Evolutionary conservation across 1,139 yeast genomes (phyloP).

Genomic region (Diutina catenulata): DNA sequence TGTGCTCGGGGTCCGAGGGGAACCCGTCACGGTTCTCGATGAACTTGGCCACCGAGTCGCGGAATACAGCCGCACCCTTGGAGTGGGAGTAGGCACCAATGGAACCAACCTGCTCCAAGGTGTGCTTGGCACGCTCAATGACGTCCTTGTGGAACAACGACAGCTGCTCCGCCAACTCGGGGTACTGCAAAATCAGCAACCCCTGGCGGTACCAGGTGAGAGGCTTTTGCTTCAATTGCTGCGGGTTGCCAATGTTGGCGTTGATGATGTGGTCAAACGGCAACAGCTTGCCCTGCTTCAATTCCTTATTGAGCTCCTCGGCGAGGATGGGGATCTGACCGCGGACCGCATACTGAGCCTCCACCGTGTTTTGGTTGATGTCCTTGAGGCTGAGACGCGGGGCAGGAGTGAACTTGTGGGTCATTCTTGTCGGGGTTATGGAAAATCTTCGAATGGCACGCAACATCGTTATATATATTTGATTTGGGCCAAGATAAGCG

Average conservation of each 20-base stretch:
- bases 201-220: constrained; percentile 93
- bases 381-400: constrained; percentile 25
- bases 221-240: constrained; percentile 88
- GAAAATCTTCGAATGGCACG: not conserved
- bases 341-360: constrained; percentile 91
- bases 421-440: no score
- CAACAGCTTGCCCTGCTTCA: constrained; percentile 37
- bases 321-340: constrained; percentile 92
- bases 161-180: constrained; percentile 38
- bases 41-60: constrained; percentile 73
- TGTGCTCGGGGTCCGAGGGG: constrained; percentile 51
- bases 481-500: not conserved
- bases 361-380: constrained; percentile 61
- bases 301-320: constrained; percentile 54
- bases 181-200: constrained; percentile 74
- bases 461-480: not conserved
- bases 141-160: constrained; percentile 58
- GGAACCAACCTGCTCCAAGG: constrained; percentile 59
- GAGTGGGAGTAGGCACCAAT: constrained; percentile 93
- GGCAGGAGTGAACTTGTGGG: constrained; percentile 9
- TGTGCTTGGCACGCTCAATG: constrained; percentile 48
- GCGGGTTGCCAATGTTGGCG: constrained; percentile 96
- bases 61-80: constrained; percentile 65
- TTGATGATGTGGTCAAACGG: constrained; percentile 72
- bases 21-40: constrained; percentile 57